Base-by-base conservation (phyloP, 805 yeast genomes). In the Pichia cabralensis region DNA sequence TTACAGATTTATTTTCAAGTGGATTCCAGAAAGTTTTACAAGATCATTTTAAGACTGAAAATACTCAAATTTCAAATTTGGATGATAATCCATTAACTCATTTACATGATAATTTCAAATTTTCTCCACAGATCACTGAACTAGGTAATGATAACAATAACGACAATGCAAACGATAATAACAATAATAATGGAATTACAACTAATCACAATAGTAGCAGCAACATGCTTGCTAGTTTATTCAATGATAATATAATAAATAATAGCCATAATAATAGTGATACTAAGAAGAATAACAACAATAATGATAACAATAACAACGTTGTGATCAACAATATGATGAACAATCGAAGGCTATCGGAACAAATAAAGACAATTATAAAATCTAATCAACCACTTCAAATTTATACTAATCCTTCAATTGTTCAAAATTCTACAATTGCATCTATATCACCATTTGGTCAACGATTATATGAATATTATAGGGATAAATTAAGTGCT, bases 401-500 rank as follows among this genome's bases (percentile, higher is more conserved):
- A 24, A 40, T 56, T 12, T 53, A 48, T 26, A 39, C 41, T 22
- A 53, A 54, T 24, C 62, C 62, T 5, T 53, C 61, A 12, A 34
- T 48, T 12, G 41, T 54, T 21, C 27, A 35, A 19, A 49, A 47
- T 23, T 42, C 55, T 4, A 50, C 57, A 6, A 41, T 56, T 22
- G 48, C 52, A 12, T 19, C 43, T 11, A 45, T 66, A 24, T 45
- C 61, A 5, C 52, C 58, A 6, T 43, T 55, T n/a, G 64, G 64
- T 17, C 47, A 54, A 18, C 54, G 54, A 37, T 50, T 71, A 5
- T 42, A 39, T 30, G 65, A 65, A 31, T 70, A 71, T 47, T 72
- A 69, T 45, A 62, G 65, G 21, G 67, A 68, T 38, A 60, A 60
- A 10, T 45, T 72, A 26, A 58, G 69, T 11, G 47, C 49, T 7